phyloP scores from a whole-genome alignment of 2,329 filamentous ascomycete species.

The Neocatenulostroma microsporum region DNA sequence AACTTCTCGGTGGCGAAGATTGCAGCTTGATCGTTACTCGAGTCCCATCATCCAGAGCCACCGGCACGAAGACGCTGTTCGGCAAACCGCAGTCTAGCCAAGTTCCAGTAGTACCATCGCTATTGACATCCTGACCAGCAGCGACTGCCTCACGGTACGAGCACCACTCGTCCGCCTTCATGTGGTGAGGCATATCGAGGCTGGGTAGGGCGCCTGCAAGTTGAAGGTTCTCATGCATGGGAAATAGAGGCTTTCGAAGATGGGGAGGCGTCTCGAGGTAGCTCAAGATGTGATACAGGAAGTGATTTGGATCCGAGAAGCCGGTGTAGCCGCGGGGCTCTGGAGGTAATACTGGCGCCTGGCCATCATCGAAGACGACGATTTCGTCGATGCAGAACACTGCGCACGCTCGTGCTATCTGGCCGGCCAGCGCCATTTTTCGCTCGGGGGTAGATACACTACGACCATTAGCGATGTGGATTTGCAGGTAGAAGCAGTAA shows the following conservation, averaged over 20 bases:
- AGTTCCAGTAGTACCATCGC: constrained; percentile 25
- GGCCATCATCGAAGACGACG: constrained; percentile 70
- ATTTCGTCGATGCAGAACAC: constrained; percentile 82
- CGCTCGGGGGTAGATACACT: constrained; percentile 68
- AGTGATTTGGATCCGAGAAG: constrained; percentile 68
- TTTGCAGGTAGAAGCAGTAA: neutral
- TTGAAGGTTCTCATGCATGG: constrained; percentile 68
- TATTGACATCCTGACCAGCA: constrained; percentile 36
- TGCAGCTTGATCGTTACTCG: constrained; percentile 65
- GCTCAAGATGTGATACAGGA: constrained; percentile 67
- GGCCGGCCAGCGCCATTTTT: constrained; percentile 63
- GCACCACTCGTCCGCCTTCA: constrained; percentile 68
- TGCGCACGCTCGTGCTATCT: constrained; percentile 70
- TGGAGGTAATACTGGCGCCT: constrained; percentile 26
- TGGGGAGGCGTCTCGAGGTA: constrained; percentile 82
- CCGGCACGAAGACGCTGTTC: constrained; percentile 44
- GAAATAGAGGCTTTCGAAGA: constrained; percentile 67
- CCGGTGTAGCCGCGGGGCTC: constrained; percentile 52
- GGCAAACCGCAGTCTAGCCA: constrained; percentile 46
- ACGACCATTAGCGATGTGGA: constrained; percentile 8
- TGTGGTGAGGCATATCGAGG: constrained; percentile 78
- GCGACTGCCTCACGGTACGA: constrained; percentile 73
- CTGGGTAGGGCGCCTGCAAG: constrained; percentile 66
- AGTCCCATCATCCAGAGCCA: constrained; percentile 59
- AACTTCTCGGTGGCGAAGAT: constrained; percentile 26